Percentiles rank a stretch among this genome's conserved stretches.
Evolutionary conservation across 495 filamentous ascomycete species (phyloP).

Genomic region (Penicillium turbatum): DNA sequence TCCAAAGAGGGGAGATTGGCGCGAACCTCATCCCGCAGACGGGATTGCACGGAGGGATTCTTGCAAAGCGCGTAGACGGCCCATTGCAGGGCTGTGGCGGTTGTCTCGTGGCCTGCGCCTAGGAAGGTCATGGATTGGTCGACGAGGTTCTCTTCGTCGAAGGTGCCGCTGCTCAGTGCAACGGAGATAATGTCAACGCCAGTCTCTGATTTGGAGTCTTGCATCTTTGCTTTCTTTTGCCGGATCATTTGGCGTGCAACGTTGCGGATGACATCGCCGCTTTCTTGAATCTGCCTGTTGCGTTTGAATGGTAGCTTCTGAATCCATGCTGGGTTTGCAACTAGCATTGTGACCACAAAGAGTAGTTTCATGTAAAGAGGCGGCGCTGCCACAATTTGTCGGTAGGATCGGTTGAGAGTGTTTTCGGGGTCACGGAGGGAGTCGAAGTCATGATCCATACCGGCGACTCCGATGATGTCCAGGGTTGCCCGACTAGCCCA

Average conservation of each 20-base stretch:
- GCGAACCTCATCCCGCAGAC: slow-evolving; percentile 59
- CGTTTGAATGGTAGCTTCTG: slow-evolving; percentile 57
- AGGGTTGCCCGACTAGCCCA: slow-evolving; percentile 74
- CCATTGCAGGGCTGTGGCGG: slow-evolving; percentile 58
- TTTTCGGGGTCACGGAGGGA: slow-evolving; percentile 62
- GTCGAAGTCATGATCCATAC: slow-evolving; percentile 78
- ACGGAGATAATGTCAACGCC: slow-evolving; percentile 80
- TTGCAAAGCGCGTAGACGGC: slow-evolving; percentile 55
- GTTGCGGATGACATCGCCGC: slow-evolving; percentile 54
- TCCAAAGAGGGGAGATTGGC: slow-evolving; percentile 54
- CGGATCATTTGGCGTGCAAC: slow-evolving; percentile 63
- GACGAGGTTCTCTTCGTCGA: slow-evolving; percentile 73
- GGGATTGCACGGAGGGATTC: slow-evolving; percentile 52
- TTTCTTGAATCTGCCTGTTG: slow-evolving; percentile 56
- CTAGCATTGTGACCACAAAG: slow-evolving; percentile 40
- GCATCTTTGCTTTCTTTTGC: slow-evolving; percentile 60
- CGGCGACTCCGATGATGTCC: slow-evolving; percentile 85
- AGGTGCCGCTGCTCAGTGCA: slow-evolving; percentile 68
- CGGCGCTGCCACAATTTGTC: slow-evolving; percentile 35
- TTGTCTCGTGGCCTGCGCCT: slow-evolving; percentile 84
- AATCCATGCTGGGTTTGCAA: slow-evolving; percentile 31
- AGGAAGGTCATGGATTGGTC: slow-evolving; percentile 97
- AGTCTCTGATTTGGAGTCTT: slow-evolving; percentile 29
- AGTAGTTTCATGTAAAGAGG: slow-evolving; percentile 24
- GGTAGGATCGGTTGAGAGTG: slow-evolving; percentile 62